Percentiles rank a stretch among this genome's conserved stretches.
phyloP scores from a whole-genome alignment of 208 protist genomes.

The Trypanosoma boissoni region DNA sequence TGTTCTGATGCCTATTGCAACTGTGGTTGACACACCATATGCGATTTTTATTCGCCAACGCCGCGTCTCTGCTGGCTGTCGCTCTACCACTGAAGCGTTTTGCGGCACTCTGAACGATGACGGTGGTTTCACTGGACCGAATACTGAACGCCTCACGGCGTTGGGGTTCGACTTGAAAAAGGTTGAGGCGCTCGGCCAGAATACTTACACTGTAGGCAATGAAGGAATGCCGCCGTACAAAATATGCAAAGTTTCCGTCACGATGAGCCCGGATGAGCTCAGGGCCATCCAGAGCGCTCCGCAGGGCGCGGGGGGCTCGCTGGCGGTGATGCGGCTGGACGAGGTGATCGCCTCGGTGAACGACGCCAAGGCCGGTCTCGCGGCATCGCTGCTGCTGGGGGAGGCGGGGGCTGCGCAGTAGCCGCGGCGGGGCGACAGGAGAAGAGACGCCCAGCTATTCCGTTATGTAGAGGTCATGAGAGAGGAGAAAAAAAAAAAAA shows the following conservation, averaged over 20 bases:
- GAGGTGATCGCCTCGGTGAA: slow-evolving; percentile 34
- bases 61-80: slow-evolving; percentile 33
- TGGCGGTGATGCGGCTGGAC: slow-evolving; percentile 38
- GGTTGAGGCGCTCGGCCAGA: slow-evolving; percentile 14
- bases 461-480: slow-evolving; percentile 1
- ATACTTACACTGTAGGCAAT: slow-evolving; percentile 54
- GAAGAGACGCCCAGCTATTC: no score
- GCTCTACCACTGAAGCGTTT: slow-evolving; percentile 37
- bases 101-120: slow-evolving; percentile 29
- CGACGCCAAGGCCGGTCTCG: slow-evolving; percentile 56
- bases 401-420: no score
- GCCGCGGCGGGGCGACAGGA: no score
- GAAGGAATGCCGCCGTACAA: slow-evolving; percentile 46
- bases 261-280: slow-evolving; percentile 25
- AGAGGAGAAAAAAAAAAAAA: slow-evolving; percentile 1
- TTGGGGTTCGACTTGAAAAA: slow-evolving; percentile 33
- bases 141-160: slow-evolving; percentile 23
- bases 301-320: slow-evolving; percentile 1
- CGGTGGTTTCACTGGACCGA: slow-evolving; percentile 27
- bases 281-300: slow-evolving; percentile 14
- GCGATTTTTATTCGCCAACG: slow-evolving; percentile 42
- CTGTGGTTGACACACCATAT: slow-evolving; percentile 27
- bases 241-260: slow-evolving; percentile 32
- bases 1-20: slow-evolving; percentile 48
- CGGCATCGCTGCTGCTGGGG: slow-evolving; percentile 34